Evolutionary conservation across 257 asterid species (phyloP).

Genomic region (Salvia splendens): DNA sequence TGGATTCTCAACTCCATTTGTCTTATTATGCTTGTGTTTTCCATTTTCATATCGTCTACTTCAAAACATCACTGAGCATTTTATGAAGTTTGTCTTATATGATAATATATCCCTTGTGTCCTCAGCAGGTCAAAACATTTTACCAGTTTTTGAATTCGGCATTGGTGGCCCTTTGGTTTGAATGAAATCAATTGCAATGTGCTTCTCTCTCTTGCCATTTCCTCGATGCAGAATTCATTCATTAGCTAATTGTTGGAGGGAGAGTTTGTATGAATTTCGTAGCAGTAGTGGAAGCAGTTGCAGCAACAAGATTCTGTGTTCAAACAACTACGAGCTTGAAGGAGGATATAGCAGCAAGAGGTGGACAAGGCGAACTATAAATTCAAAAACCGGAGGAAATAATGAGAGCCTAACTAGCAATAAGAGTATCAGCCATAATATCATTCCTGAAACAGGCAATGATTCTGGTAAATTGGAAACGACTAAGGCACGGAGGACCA

Average conservation of each 20-base stretch:
- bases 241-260: constrained; percentile 67
- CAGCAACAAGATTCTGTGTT: constrained; percentile 51
- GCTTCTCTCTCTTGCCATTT: constrained; percentile 68
- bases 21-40: neutral
- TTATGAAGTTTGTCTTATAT: neutral
- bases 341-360: constrained; percentile 58
- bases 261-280: constrained; percentile 42
- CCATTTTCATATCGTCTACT: neutral
- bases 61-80: neutral
- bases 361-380: constrained; percentile 54
- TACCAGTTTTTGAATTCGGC: constrained; percentile 9
- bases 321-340: constrained; percentile 54
- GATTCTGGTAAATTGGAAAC: constrained; percentile 37
- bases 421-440: constrained; percentile 35
- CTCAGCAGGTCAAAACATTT: constrained; percentile 51
- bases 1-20: neutral
- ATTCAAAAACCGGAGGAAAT: constrained; percentile 48
- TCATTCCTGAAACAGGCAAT: constrained; percentile 34
- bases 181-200: constrained; percentile 72
- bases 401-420: constrained; percentile 42
- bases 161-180: constrained; percentile 36
- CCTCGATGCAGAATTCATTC: constrained; percentile 64
- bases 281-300: constrained; percentile 39
- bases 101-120: neutral
- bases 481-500: constrained; percentile 36